phyloP scores from a whole-genome alignment of 192 early-diverging fungal species.

The Coemansia sp. region DNA sequence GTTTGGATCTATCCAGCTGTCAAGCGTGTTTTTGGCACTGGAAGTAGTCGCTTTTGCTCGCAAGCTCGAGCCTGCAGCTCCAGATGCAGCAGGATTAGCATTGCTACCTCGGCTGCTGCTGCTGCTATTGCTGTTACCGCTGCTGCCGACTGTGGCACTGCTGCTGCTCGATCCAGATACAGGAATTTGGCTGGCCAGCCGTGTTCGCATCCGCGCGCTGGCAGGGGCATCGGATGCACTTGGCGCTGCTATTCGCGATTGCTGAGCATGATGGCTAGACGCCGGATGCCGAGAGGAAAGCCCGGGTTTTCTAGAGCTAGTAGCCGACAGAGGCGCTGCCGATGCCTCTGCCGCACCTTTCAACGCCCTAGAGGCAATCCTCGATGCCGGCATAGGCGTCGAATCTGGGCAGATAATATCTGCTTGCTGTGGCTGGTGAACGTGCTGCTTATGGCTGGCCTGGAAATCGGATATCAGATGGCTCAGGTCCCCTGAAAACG shows the following conservation, averaged over 20 bases:
- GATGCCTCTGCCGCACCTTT: background rate
- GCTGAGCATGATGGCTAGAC: constrained; percentile 6
- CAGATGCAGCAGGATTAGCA: background rate
- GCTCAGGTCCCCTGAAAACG: constrained; percentile 7
- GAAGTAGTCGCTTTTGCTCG: background rate
- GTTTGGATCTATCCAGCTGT: background rate
- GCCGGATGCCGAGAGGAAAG: background rate
- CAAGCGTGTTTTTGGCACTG: background rate
- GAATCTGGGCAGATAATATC: background rate
- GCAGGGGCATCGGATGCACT: constrained; percentile 4
- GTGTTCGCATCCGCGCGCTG: constrained; percentile 15
- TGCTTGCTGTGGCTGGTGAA: background rate
- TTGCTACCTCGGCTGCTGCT: background rate
- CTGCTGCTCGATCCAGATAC: background rate
- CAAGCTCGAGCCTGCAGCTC: background rate
- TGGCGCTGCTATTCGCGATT: constrained; percentile 1
- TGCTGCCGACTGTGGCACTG: too few relatives aligned
- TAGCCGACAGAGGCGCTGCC: background rate
- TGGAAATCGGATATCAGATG: background rate
- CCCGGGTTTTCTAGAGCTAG: background rate
- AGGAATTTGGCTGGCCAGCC: constrained; percentile 8
- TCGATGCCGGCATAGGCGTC: background rate
- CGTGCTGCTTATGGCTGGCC: background rate
- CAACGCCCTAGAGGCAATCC: background rate
- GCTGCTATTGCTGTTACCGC: background rate